phyloP scores from a whole-genome alignment of 2,329 filamentous ascomycete species.

The Fusarium haematococcum region DNA sequence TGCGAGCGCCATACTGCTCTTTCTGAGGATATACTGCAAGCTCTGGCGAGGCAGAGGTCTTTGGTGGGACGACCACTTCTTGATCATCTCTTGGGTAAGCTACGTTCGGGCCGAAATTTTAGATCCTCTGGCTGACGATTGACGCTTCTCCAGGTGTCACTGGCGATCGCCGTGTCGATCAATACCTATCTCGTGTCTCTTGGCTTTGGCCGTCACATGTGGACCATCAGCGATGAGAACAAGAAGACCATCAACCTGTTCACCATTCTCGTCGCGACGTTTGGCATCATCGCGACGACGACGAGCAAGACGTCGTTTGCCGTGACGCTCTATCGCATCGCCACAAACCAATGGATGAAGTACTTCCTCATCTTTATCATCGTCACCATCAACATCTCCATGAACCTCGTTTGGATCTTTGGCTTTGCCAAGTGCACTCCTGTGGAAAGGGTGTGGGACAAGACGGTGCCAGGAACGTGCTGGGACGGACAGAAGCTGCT shows the following conservation, averaged over 20 bases:
- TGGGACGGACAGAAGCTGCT: conserved; percentile 45
- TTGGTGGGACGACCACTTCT: conserved; percentile 53
- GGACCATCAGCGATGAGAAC: conserved; percentile 40
- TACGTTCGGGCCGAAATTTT: conserved; percentile 19
- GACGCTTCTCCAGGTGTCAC: conserved; percentile 33
- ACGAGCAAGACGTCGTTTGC: conserved; percentile 55
- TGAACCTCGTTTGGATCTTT: conserved; percentile 52
- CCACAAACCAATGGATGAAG: conserved; percentile 42
- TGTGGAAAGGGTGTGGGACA: conserved; percentile 43
- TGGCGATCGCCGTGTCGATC: conserved; percentile 47
- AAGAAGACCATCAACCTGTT: conserved; percentile 43
- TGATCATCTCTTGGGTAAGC: conserved; percentile 51
- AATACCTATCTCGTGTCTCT: conserved; percentile 49
- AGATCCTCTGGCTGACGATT: background rate
- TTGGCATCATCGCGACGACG: conserved; percentile 51
- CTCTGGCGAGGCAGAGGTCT: conserved; percentile 49
- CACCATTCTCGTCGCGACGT: conserved; percentile 44
- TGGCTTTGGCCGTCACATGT: conserved; percentile 42
- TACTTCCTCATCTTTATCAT: conserved; percentile 49
- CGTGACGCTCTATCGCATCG: conserved; percentile 50
- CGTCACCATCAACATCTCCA: conserved; percentile 48
- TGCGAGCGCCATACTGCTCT: conserved; percentile 42
- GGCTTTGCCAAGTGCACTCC: conserved; percentile 49
- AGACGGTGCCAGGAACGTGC: conserved; percentile 43
- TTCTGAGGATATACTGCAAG: conserved; percentile 53